Evolutionary conservation across 2,329 filamentous ascomycete species (phyloP).

Genomic region (Hortaea werneckii): DNA sequence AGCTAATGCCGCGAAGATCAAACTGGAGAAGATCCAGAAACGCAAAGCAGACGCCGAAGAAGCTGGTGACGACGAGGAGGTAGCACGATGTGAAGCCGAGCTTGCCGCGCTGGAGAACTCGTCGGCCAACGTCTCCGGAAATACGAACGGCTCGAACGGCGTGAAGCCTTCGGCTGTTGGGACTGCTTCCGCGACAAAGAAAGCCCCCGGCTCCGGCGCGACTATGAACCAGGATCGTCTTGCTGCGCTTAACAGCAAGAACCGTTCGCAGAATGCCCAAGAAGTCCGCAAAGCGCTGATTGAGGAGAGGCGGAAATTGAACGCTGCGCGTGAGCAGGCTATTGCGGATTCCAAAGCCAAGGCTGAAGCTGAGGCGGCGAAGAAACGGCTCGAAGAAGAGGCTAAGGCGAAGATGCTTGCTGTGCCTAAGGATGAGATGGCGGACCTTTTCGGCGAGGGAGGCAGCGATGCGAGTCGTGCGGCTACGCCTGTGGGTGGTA

Average conservation of each 20-base stretch:
- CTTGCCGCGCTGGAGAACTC: slow-evolving; percentile 53
- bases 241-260: slow-evolving; percentile 71
- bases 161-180: slow-evolving; percentile 28
- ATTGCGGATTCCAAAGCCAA: slow-evolving; percentile 40
- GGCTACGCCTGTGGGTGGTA: slow-evolving; percentile 40
- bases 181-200: slow-evolving; percentile 30
- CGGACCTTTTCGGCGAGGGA: slow-evolving; percentile 37
- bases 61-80: slow-evolving; percentile 51
- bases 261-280: slow-evolving; percentile 75
- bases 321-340: slow-evolving; percentile 43
- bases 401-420: slow-evolving; percentile 19
- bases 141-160: slow-evolving; percentile 36
- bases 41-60: slow-evolving; percentile 57
- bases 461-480: slow-evolving; percentile 32
- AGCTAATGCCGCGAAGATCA: slow-evolving; percentile 51
- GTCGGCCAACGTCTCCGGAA: slow-evolving; percentile 44
- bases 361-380: slow-evolving; percentile 42
- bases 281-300: slow-evolving; percentile 84
- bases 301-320: slow-evolving; percentile 49
- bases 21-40: slow-evolving; percentile 57
- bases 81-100: slow-evolving; percentile 39
- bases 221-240: slow-evolving; percentile 54
- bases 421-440: slow-evolving; percentile 28
- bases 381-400: slow-evolving; percentile 32
- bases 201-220: slow-evolving; percentile 2